Evolutionary conservation across 345 rosid species (phyloP).

Genomic region (Eucalyptus shirleyi): DNA sequence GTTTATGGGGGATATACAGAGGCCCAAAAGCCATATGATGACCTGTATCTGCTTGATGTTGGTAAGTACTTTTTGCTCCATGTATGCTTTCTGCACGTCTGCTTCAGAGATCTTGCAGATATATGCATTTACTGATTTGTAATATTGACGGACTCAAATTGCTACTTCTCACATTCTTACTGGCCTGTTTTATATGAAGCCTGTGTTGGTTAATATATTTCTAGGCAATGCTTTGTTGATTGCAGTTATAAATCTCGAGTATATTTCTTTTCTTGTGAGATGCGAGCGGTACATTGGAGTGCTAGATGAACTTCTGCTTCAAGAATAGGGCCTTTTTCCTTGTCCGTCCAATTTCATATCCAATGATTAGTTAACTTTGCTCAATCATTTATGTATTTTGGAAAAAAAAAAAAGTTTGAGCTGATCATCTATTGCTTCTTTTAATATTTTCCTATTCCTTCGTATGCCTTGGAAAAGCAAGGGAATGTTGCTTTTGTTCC

Average conservation of each 20-base stretch:
- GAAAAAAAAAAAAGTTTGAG: too few species aligned
- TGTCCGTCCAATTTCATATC: too few species aligned
- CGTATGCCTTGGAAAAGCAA: too few species aligned
- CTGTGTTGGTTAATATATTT: not conserved
- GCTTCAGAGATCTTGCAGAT: not conserved
- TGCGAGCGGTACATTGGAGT: not conserved
- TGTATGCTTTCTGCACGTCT: not conserved
- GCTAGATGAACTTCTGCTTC: not conserved
- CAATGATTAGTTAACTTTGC: too few species aligned
- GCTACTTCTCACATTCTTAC: not conserved
- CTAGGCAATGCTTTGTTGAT: not conserved
- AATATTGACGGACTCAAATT: fast-evolving
- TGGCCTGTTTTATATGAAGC: not conserved
- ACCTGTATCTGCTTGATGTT: conserved; percentile 69
- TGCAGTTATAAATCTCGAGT: not conserved
- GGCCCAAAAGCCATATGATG: conserved; percentile 81
- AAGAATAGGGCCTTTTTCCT: too few species aligned
- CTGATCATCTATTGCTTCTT: too few species aligned
- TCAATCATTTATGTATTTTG: too few species aligned
- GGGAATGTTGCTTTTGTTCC: too few species aligned
- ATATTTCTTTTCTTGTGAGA: not conserved
- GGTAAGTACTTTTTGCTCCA: conserved; percentile 27
- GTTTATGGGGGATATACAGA: conserved; percentile 95
- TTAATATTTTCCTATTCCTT: too few species aligned
- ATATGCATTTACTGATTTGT: not conserved